Base-by-base conservation (phyloP, 768 basidiomycete genomes). In the Suillus fuscotomentosus region DNA sequence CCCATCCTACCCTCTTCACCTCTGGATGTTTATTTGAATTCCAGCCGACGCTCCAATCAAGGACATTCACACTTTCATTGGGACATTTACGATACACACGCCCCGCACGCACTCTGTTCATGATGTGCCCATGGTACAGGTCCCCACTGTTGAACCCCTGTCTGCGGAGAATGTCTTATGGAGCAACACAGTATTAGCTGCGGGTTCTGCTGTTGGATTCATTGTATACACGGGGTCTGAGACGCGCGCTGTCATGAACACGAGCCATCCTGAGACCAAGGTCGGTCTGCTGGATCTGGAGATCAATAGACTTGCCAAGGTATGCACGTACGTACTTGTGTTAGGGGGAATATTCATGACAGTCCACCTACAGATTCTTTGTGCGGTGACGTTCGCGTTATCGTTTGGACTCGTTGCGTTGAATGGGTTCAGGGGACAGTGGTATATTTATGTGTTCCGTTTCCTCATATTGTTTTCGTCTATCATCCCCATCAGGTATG, bases 401-500 rank as follows among this genome's bases (percentile, higher is more conserved):
- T 97, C 96, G 0, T 77, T 99, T 36, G 88, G 91, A 42, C 88
- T 99, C 27, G 97, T 99, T 11, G 97, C 96, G 0, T 77, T 98
- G 65, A 99, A 99, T 70, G 96, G 97, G 15, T 99, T 99, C 81
- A 82, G 97, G 24, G 97, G 97, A 5, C 83, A 86, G 55, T 98
- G 97, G 94, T 97, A 95, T 73, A 89, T 98, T 68, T 98, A 98
- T 72, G 90, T 98, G 38, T 91, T 98, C 78, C 87, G 97, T 22
- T 99, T 99, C 77, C 82, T 99, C 61, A 99, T 99, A 72, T 83
- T 99, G 24, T 99, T 99, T 79, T 98, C 97, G 57, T 97, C 95
- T 36, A 99, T 99, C 76, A 99, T 99, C 72, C 97, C 97, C 31
- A 99, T 99, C 79, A 97, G 95, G 97, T 94, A 59, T 62, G 89